Percentiles rank a stretch among this genome's conserved stretches.
These are phyloP conservation scores for Annulohypoxylon truncatum DNA, from an alignment of 2,329 filamentous ascomycete species.

Conservation along the genomic window DNA sequence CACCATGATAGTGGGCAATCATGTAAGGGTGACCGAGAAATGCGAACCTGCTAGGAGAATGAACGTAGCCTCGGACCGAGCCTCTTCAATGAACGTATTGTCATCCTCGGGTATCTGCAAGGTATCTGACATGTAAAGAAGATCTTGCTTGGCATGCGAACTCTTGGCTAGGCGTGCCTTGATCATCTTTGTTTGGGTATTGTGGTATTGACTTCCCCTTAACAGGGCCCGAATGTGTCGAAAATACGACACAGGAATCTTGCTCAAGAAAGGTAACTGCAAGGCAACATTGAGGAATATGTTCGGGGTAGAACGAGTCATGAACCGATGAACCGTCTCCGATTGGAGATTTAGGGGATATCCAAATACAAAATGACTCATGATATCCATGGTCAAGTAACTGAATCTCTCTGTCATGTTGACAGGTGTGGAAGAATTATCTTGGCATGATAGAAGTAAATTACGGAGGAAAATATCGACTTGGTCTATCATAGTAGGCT, in stretches of 20 bases:
- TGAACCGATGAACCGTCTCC: neutral
- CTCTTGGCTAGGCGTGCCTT: neutral
- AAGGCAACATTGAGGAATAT: neutral
- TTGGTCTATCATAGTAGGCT: slow-evolving; percentile 7
- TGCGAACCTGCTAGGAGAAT: neutral
- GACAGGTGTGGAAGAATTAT: neutral
- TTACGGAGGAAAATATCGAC: slow-evolving; percentile 13
- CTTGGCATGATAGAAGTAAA: neutral
- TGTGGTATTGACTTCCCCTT: neutral
- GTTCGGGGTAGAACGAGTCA: neutral
- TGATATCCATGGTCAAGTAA: slow-evolving; percentile 16
- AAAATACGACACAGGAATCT: neutral
- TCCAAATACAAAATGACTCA: slow-evolving; percentile 11
- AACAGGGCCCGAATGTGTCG: neutral
- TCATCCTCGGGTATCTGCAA: neutral
- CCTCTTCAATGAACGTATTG: neutral
- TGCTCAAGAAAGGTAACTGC: neutral
- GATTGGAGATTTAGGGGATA: slow-evolving; percentile 9
- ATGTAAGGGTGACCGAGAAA: too few relatives aligned
- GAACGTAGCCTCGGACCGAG: neutral
- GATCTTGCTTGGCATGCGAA: neutral
- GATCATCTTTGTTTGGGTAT: neutral
- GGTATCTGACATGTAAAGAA: neutral
- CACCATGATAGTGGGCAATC: too few relatives aligned
- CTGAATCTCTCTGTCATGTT: neutral